Conservation (phyloP, 1,284 basidiomycete genomes). For the Puccinia hordei region DNA sequence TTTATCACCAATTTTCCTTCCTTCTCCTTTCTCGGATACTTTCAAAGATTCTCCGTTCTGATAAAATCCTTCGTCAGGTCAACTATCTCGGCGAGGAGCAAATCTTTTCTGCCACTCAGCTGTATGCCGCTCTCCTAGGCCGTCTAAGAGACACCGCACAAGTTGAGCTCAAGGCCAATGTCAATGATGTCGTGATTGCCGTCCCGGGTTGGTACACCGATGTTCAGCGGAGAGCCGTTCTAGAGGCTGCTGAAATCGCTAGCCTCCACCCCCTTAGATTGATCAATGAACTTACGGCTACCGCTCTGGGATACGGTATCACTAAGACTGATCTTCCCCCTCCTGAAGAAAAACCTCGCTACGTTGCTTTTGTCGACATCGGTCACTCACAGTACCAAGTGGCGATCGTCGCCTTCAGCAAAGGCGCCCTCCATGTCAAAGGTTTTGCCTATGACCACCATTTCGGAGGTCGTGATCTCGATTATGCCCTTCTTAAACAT, state of each 20-base stretch:
- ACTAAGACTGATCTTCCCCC: slow-evolving; percentile 88
- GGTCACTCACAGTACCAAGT: slow-evolving; percentile 86
- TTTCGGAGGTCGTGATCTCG: slow-evolving; percentile 90
- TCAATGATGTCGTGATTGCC: slow-evolving; percentile 87
- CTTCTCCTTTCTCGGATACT: slow-evolving; percentile 50
- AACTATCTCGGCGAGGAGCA: slow-evolving; percentile 78
- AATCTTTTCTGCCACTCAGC: slow-evolving; percentile 78
- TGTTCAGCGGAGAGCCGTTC: slow-evolving; percentile 78
- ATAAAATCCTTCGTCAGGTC: slow-evolving; percentile 65
- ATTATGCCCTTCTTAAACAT: slow-evolving; percentile 79
- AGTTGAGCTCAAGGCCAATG: slow-evolving; percentile 76
- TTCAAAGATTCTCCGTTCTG: slow-evolving; percentile 20
- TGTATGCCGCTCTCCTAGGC: slow-evolving; percentile 80
- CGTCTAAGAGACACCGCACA: slow-evolving; percentile 83
- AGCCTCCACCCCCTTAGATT: slow-evolving; percentile 84
- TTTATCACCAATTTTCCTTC: slow-evolving; percentile 3
- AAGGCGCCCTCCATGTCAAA: slow-evolving; percentile 83
- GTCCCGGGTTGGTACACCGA: slow-evolving; percentile 95
- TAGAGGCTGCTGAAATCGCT: slow-evolving; percentile 83
- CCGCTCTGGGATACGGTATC: slow-evolving; percentile 92
- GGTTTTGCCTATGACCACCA: slow-evolving; percentile 82
- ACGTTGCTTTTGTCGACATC: slow-evolving; percentile 88
- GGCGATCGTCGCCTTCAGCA: slow-evolving; percentile 83
- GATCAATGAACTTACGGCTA: slow-evolving; percentile 90
- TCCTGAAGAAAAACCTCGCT: slow-evolving; percentile 72